phyloP scores from a whole-genome alignment of 2,329 filamentous ascomycete species.

The Calonectria leucothoes region DNA sequence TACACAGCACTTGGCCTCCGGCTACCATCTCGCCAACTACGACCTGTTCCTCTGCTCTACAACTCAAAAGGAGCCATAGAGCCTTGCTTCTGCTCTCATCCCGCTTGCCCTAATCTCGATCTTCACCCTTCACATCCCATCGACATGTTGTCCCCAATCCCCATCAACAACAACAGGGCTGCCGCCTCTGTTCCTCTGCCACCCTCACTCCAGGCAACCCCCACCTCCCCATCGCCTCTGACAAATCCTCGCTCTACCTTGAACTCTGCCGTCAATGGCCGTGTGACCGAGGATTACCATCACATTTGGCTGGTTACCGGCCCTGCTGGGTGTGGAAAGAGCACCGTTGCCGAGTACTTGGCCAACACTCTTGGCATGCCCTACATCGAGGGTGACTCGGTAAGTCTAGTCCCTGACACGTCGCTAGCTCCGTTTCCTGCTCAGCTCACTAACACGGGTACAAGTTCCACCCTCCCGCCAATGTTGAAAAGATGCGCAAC shows the following conservation, averaged over 20 bases:
- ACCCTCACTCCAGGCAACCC: constrained; percentile 33
- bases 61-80: constrained; percentile 28
- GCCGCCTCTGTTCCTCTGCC: constrained; percentile 40
- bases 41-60: constrained; percentile 18
- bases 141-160: constrained; percentile 62
- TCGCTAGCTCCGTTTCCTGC: not conserved
- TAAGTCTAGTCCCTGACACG: constrained; percentile 55
- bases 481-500: constrained; percentile 90
- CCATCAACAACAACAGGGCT: constrained; percentile 55
- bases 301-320: constrained; percentile 87
- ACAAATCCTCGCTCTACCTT: constrained; percentile 37
- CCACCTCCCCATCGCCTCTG: constrained; percentile 33
- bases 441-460: constrained; percentile 38
- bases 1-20: constrained; percentile 32
- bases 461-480: constrained; percentile 80
- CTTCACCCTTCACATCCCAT: constrained; percentile 3
- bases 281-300: constrained; percentile 55
- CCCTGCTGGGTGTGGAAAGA: constrained; percentile 84
- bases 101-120: constrained; percentile 13
- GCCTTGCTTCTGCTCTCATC: constrained; percentile 17
- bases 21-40: constrained; percentile 26
- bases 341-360: constrained; percentile 76
- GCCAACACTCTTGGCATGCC: constrained; percentile 72
- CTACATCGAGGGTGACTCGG: constrained; percentile 83
- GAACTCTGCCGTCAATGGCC: constrained; percentile 46